Evolutionary conservation across 1,284 basidiomycete genomes (phyloP).

Genomic region (Schizophyllum commune): DNA sequence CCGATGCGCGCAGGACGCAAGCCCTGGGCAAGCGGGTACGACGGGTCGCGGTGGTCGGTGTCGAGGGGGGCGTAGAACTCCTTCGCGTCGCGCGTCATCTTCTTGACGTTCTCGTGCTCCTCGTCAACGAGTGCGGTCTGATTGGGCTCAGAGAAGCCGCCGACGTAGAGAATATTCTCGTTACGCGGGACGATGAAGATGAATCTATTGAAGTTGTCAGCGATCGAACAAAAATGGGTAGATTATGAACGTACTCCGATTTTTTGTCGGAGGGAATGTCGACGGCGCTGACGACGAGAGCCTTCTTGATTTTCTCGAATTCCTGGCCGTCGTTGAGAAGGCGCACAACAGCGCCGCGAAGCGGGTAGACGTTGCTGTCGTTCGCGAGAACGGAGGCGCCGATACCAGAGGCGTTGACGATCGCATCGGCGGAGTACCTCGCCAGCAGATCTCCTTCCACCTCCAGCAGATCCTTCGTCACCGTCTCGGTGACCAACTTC

Average conservation of each 20-base stretch:
- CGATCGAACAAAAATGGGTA: no score
- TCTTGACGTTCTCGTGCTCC: constrained; percentile 24
- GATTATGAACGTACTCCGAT: no score
- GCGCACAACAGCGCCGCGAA: constrained; percentile 30
- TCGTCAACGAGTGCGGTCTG: constrained; percentile 20
- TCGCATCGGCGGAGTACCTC: constrained; percentile 23
- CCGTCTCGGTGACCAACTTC: constrained; percentile 17
- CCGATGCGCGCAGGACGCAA: constrained; percentile 24
- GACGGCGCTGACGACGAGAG: constrained; percentile 19
- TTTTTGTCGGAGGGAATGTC: no score
- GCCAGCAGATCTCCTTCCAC: constrained; percentile 23
- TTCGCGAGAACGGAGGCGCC: constrained; percentile 22
- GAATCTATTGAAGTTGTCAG: constrained; percentile 19
- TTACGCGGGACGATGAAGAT: constrained; percentile 28
- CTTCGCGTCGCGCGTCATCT: constrained; percentile 26
- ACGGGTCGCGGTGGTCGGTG: constrained; percentile 22
- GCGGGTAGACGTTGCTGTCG: constrained; percentile 25
- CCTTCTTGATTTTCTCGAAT: constrained; percentile 27
- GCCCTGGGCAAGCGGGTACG: constrained; percentile 25
- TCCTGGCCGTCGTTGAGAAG: constrained; percentile 29
- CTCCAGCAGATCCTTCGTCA: constrained; percentile 17
- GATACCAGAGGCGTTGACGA: constrained; percentile 29
- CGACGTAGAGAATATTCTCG: constrained; percentile 24
- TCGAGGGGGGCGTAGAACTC: constrained; percentile 25
- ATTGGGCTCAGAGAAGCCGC: constrained; percentile 23